Base-by-base conservation (phyloP, 805 yeast species). In the Candida rishiriensis region DNA sequence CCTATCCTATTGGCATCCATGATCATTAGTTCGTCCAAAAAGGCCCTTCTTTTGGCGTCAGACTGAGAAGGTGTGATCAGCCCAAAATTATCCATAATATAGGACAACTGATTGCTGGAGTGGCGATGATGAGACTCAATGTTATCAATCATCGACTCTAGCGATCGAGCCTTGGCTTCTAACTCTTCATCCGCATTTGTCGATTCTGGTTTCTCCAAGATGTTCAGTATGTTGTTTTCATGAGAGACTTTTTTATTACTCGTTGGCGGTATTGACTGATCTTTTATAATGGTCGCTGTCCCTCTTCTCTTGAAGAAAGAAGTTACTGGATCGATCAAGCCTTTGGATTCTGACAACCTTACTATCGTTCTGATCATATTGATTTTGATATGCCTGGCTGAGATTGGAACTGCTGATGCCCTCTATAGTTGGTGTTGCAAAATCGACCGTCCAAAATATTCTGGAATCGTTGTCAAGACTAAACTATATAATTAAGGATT, bases 51-150 rank as follows among this genome's bases (percentile, higher is more conserved):
- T 17, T 26, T 29, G 9, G 36, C 17, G n/a, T 42, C 16, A n/a
- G 16, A 12, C 21, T 34, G 11, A 11, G 18, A 12, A 21, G 21
- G 10, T n/a, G 15, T 11, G 41, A 16, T 10, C 29, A 46, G 17
- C 13, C 52, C 52, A 21, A 52, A 48, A 11, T 45, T 43, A 28
- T 55, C 45, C 35, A 53, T 46, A 10, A 55, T 21, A 34, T 48
- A 56, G 7, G 39, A 39, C 29, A 57, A 39, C 15, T 50, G 44
- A 10, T 41, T 34, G 8, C 46, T 43, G 4, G 55, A 33, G n/a
- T 37, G 39, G 10, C 26, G 33, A 13, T 53, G 35, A 36, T 55
- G 54, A 1, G n/a, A n/a, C 6, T 43, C 40, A 21, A 52, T 49
- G 9, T 43, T 21, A 0, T 14, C 13, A 13, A 41, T 43, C 11